These are phyloP conservation scores for Fusarium sp. DNA, from an alignment of 2,329 filamentous ascomycete species.

Conservation along the genomic window DNA sequence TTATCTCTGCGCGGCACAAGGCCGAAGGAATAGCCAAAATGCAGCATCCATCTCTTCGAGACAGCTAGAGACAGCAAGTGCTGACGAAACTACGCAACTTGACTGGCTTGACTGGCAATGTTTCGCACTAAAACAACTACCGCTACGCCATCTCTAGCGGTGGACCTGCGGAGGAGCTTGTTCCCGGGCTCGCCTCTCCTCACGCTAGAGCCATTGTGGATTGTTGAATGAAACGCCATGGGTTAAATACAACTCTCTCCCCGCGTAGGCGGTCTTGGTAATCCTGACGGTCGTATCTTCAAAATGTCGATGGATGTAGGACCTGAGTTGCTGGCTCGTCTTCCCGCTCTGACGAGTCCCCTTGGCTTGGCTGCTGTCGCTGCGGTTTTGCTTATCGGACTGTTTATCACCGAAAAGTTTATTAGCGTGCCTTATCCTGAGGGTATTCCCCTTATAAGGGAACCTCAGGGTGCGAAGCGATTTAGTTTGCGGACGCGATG, in stretches of 20 bases:
- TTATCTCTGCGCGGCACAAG: not conserved
- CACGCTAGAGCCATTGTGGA: not conserved
- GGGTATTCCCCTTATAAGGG: conserved; percentile 43
- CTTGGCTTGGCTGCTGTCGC: conserved; percentile 13
- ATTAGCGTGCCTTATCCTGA: conserved; percentile 43
- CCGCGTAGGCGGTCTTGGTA: not conserved
- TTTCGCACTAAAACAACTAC: not conserved
- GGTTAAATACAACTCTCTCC: conserved; percentile 8
- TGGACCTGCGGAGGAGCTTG: not conserved
- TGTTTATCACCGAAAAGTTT: conserved; percentile 38
- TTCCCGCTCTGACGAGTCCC: conserved; percentile 23
- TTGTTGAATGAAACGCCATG: not conserved
- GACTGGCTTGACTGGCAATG: not conserved
- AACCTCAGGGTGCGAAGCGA: conserved; percentile 38
- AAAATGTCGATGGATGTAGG: conserved; percentile 9
- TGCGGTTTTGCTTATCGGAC: not conserved
- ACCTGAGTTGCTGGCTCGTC: conserved; percentile 10
- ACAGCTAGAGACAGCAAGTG: not conserved
- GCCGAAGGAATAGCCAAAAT: not conserved
- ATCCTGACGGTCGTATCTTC: not conserved
- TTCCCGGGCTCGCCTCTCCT: not conserved
- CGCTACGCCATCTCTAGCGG: not conserved
- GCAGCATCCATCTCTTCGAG: not conserved
- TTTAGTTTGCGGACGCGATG: conserved; percentile 49
- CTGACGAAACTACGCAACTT: not conserved